Conservation (phyloP, 140 eudicot genomes). For the Ambrosia hybrid region DNA sequence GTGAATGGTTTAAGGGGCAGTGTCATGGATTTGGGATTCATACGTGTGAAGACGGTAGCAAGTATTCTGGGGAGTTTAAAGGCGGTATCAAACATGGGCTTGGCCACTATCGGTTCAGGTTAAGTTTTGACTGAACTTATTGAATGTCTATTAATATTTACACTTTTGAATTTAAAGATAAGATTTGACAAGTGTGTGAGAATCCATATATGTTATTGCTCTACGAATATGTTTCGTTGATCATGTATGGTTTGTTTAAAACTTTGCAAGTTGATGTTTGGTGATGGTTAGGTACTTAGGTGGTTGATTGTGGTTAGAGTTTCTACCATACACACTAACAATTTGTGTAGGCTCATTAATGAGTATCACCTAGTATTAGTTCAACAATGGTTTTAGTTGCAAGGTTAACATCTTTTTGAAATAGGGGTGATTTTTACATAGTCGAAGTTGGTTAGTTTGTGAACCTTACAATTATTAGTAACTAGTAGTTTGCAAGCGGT, state of each 20-base stretch:
- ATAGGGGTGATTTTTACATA: too few species aligned
- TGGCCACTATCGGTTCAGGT: conserved; percentile 63
- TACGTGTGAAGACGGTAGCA: conserved; percentile 58
- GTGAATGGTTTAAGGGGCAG: conserved; percentile 69
- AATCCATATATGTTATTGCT: neutral
- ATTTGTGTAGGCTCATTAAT: neutral
- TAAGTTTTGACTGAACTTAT: neutral
- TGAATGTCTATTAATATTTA: neutral
- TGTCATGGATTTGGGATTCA: conserved; percentile 59
- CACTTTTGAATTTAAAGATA: neutral
- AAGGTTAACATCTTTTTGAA: neutral
- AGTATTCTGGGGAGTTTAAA: conserved; percentile 53
- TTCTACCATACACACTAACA: neutral
- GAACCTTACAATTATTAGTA: too few species aligned
- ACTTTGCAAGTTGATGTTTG: neutral
- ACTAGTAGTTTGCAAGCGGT: too few species aligned
- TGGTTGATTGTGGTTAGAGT: neutral
- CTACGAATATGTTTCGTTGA: neutral
- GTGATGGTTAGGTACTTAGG: neutral
- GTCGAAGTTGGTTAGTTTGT: too few species aligned
- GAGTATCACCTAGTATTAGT: neutral
- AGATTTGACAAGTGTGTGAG: neutral
- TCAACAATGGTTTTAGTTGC: neutral
- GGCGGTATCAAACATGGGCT: conserved; percentile 62
- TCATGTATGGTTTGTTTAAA: neutral